A percentile compares a stretch with the other conserved stretches of the same genome.
Evolutionary conservation across 129 eudicot species (phyloP).

Genomic region (Rutidosis leptorrhynchoides): DNA sequence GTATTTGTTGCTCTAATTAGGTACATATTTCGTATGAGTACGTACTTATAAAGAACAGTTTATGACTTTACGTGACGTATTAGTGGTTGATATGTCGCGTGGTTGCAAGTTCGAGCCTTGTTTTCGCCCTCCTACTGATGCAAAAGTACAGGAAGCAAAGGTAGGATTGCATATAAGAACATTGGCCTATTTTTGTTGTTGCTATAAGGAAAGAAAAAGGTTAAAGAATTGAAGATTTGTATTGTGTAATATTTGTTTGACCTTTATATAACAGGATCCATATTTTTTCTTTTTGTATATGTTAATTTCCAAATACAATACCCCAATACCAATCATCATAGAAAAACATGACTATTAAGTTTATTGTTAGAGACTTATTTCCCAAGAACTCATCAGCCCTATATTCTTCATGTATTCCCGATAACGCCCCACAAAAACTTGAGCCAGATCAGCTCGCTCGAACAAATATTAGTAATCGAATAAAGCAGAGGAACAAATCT

Average conservation of each 20-base stretch:
- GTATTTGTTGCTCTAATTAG: constrained; percentile 32
- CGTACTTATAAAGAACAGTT: constrained; percentile 15
- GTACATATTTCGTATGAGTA: constrained; percentile 19
- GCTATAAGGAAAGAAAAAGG: constrained; percentile 12
- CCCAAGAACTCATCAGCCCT: constrained; percentile 15
- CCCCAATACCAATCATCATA: constrained; percentile 33
- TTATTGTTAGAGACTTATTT: constrained; percentile 29
- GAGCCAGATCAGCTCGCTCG: constrained; percentile 41
- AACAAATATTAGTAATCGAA: constrained; percentile 21
- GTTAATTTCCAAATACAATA: constrained; percentile 31
- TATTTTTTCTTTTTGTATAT: constrained; percentile 11
- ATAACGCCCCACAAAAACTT: constrained; percentile 42
- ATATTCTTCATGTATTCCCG: constrained; percentile 21
- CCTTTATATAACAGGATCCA: background rate
- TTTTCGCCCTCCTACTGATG: constrained; percentile 24
- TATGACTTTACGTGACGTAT: background rate
- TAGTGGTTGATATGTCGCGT: constrained; percentile 16
- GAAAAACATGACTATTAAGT: constrained; percentile 25
- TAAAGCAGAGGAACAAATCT: constrained; percentile 16
- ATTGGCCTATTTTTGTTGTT: constrained; percentile 3
- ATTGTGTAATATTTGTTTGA: constrained; percentile 17
- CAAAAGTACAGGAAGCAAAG: constrained; percentile 25
- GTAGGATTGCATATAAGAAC: constrained; percentile 19
- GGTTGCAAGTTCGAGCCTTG: constrained; percentile 16
- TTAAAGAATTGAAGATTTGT: constrained; percentile 1